Evolutionary conservation across 2,329 filamentous ascomycete genomes (phyloP), one percentile per base, ranked within the genome.

Genomic region (Thermothelomyces thermophilus): DNA sequence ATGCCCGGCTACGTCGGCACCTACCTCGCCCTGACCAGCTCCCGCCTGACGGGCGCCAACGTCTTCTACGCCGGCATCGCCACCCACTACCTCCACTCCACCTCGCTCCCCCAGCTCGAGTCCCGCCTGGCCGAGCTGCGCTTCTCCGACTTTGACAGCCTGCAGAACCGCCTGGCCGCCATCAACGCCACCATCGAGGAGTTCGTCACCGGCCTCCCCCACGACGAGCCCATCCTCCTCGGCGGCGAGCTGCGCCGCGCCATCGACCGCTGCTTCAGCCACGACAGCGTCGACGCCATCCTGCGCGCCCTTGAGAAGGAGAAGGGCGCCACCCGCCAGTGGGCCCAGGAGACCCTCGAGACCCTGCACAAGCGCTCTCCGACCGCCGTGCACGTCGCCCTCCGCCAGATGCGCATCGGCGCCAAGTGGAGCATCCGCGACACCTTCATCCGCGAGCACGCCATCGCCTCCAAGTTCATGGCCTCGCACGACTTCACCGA

Each of bases 31-130:
- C 75, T 98, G 56, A 98, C 93, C 7, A 93, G 90, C 64, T 86
- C 91, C 64, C 80, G 82, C 56, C 72, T 98, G 55, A 83, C 77
- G 53, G 93, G 93, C 37, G 84, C 84, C 11, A 87, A 97, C 65
- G 86, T 84, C 46, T 90, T 95, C 63, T 96, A 94, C 71, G 79
- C 89, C 40, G 93, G 93, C 51, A 76, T 98, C 60, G 93, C 93
- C 53, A 97, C 93, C 13, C 93, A 98, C 72, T 98, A 95, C 72
- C 73, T 98, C 57, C 87, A 98, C 75, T 95, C 91, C 37, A 90
- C 87, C 53, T 84, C 85, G 58, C 77, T 98, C 53, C 82, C 86
- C 43, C 80, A 81, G 59, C 78, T 98, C 51, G 89, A 95, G 67
- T 77, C 83, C 17, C 87, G 91, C 65, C 78, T 98, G 22, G 87